Conservation (phyloP, 1,139 yeast genomes). For the Protomyces pachydermus region DNA sequence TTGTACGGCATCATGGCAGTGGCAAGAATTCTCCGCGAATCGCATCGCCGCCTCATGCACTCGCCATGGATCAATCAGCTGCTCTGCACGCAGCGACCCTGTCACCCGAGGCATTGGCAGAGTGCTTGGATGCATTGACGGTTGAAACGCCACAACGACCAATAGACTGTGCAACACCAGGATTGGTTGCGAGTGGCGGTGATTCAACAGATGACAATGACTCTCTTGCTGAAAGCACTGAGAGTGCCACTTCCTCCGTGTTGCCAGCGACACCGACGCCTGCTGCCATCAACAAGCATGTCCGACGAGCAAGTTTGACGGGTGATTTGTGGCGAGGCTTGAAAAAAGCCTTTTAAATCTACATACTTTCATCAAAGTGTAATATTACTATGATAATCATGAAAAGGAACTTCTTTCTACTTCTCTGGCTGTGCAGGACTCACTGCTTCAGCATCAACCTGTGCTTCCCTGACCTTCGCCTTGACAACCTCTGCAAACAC, state of each 20-base stretch:
- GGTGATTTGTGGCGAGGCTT: not conserved
- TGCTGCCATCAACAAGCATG: not conserved
- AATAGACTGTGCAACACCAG: not conserved
- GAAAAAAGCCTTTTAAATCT: not conserved
- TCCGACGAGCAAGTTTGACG: not conserved
- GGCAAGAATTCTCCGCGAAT: too few species aligned
- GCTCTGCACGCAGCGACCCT: not conserved
- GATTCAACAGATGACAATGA: not conserved
- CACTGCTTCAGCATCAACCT: conserved; percentile 10
- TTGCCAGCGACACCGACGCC: not conserved
- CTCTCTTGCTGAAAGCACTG: not conserved
- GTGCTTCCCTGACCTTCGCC: conserved; percentile 29
- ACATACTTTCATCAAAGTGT: not conserved
- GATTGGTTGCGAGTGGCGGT: not conserved
- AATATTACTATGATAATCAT: not conserved
- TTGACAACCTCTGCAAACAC: conserved; percentile 31
- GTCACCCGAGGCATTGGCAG: not conserved
- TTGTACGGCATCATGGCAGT: not conserved
- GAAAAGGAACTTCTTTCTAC: not conserved
- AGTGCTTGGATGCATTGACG: not conserved
- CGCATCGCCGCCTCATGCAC: not conserved
- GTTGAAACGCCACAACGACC: not conserved
- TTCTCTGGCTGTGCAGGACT: not conserved
- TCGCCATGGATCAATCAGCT: not conserved
- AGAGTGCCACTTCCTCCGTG: not conserved